Conservation (phyloP, 2,329 filamentous ascomycete species). For the Arthrobotrys entomopaga region DNA sequence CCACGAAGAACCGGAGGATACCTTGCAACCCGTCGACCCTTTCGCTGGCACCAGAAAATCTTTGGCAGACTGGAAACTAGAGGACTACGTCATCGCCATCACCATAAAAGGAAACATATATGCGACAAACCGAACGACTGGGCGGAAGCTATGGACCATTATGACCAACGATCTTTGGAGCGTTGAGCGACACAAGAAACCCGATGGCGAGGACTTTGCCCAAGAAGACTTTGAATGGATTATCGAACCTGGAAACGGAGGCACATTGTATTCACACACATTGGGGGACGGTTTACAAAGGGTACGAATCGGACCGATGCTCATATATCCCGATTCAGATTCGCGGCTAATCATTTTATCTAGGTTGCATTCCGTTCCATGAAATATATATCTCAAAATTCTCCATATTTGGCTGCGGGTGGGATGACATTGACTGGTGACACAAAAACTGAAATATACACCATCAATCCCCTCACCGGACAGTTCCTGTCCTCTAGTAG, state of each 20-base stretch:
- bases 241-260: constrained; percentile 50
- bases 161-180: constrained; percentile 35
- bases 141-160: constrained; percentile 27
- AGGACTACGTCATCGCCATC: constrained; percentile 41
- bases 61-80: constrained; percentile 38
- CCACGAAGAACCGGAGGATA: constrained; percentile 3
- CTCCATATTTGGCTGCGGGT: constrained; percentile 33
- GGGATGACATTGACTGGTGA: constrained; percentile 38
- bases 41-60: constrained; percentile 42
- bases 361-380: constrained; percentile 46
- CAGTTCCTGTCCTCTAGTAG: constrained; percentile 32
- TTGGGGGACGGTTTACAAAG: constrained; percentile 21
- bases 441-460: constrained; percentile 48
- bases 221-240: constrained; percentile 49
- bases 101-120: constrained; percentile 42
- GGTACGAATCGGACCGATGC: constrained; percentile 9
- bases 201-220: background rate
- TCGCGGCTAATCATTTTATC: constrained; percentile 3
- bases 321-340: background rate
- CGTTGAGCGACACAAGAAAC: constrained; percentile 27
- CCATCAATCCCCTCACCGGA: constrained; percentile 44
- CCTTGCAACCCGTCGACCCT: constrained; percentile 24
- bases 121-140: constrained; percentile 26
- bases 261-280: constrained; percentile 39
- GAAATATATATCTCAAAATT: constrained; percentile 37